These are phyloP conservation scores for Coprinellus aureogranulatus DNA, from an alignment of 768 basidiomycete genomes.

Conservation along the genomic window DNA sequence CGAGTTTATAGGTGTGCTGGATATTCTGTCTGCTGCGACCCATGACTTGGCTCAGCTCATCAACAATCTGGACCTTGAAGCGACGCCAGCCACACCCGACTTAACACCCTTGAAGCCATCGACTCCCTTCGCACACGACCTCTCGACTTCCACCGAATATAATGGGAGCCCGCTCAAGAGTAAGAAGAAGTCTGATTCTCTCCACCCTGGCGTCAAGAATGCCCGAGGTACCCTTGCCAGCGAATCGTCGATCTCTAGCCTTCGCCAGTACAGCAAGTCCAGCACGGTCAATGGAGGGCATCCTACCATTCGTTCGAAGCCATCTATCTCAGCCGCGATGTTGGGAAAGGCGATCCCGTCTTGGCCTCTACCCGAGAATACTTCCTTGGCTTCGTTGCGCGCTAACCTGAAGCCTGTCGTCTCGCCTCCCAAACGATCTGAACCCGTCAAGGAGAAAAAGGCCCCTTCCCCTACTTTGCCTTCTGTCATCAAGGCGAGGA, in stretches of 20 bases:
- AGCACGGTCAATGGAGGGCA: neutral
- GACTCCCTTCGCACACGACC: slow-evolving; percentile 12
- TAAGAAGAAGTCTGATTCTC: neutral
- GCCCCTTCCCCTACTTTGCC: slow-evolving; percentile 12
- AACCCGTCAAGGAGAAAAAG: too few relatives aligned
- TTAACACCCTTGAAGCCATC: slow-evolving; percentile 43
- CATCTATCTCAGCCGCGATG: neutral
- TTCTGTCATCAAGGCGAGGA: slow-evolving; percentile 32
- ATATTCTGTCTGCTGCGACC: slow-evolving; percentile 75
- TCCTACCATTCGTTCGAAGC: neutral
- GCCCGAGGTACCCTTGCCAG: slow-evolving; percentile 30
- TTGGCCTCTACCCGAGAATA: neutral
- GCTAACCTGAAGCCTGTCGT: neutral
- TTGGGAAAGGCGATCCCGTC: neutral
- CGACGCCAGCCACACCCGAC: slow-evolving; percentile 61
- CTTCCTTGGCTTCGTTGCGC: neutral
- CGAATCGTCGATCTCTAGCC: slow-evolving; percentile 43
- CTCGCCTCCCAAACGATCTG: neutral
- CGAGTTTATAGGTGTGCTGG: slow-evolving; percentile 48
- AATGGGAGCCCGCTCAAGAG: slow-evolving; percentile 38
- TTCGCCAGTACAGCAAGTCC: slow-evolving; percentile 47
- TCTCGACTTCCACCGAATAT: slow-evolving; percentile 15
- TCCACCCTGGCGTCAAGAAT: neutral
- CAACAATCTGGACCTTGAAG: slow-evolving; percentile 77
- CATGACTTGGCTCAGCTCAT: slow-evolving; percentile 77